Conservation (phyloP, 1,139 yeast species). For the Candida mesenterica region DNA sequence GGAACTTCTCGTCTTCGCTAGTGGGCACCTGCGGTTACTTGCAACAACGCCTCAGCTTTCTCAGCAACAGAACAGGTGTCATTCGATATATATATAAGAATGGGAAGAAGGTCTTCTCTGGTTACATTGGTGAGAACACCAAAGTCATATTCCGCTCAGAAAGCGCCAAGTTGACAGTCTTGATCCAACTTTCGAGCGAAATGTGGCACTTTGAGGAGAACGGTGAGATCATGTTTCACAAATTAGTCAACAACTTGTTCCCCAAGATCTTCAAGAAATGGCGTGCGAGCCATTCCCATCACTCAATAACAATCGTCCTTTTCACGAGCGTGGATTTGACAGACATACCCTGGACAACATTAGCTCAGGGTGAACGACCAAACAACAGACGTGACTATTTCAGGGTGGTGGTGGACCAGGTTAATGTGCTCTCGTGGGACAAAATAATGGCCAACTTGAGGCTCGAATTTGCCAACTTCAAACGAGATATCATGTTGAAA, state of each 20-base stretch:
- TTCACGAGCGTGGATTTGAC: conserved; percentile 79
- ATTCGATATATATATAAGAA: conserved; percentile 67
- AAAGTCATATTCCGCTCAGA: conserved; percentile 86
- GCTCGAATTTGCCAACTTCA: conserved; percentile 80
- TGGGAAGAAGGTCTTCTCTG: conserved; percentile 64
- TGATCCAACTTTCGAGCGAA: conserved; percentile 87
- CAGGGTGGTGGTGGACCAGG: conserved; percentile 94
- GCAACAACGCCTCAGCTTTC: conserved; percentile 62
- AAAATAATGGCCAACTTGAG: conserved; percentile 87
- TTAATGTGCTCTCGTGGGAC: conserved; percentile 83
- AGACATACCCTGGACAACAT: conserved; percentile 51
- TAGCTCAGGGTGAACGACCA: conserved; percentile 73
- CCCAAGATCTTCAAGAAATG: conserved; percentile 89
- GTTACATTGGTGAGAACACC: conserved; percentile 70
- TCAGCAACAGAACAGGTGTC: conserved; percentile 58
- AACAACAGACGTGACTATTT: conserved; percentile 73
- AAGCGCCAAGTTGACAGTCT: conserved; percentile 77
- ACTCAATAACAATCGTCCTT: conserved; percentile 84
- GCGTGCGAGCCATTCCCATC: conserved; percentile 85
- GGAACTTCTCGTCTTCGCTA: conserved; percentile 70
- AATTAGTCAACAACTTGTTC: conserved; percentile 82
- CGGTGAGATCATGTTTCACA: conserved; percentile 92
- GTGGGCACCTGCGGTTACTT: conserved; percentile 64
- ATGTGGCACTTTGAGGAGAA: conserved; percentile 99
- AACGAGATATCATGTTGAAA: conserved; percentile 63